A percentile compares a stretch with the other conserved stretches of the same genome.
These are phyloP conservation scores for Fusarium pseudocircinatum DNA, from an alignment of 2,329 filamentous ascomycete genomes.

Conservation along the genomic window DNA sequence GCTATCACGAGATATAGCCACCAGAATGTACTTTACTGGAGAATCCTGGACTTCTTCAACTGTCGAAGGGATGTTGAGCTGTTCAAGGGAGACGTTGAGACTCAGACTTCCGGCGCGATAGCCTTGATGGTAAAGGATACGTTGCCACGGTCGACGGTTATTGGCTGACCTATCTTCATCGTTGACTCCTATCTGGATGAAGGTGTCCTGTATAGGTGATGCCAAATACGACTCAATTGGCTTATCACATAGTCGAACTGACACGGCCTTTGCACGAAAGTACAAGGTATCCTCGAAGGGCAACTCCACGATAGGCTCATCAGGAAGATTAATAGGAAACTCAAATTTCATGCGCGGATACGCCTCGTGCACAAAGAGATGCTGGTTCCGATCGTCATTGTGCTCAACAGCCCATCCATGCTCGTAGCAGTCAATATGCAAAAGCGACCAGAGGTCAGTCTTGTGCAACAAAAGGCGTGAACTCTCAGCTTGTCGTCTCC, in stretches of 20 bases:
- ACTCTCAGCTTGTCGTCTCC: background rate
- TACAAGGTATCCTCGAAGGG: background rate
- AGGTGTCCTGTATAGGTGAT: background rate
- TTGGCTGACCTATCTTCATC: conserved; percentile 18
- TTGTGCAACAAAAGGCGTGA: background rate
- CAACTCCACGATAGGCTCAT: background rate
- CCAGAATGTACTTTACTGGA: background rate
- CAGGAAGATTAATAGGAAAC: conserved; percentile 9
- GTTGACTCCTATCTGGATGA: conserved; percentile 13
- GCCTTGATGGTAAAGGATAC: conserved; percentile 20
- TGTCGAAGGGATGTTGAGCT: background rate
- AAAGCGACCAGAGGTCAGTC: background rate
- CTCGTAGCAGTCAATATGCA: conserved; percentile 6
- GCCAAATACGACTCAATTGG: background rate
- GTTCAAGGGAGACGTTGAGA: background rate
- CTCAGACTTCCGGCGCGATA: conserved; percentile 5
- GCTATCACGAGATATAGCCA: conserved; percentile 12
- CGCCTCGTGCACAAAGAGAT: conserved; percentile 1
- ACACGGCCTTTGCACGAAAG: background rate
- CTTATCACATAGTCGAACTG: background rate
- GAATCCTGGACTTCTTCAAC: rapidly evolving
- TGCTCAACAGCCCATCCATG: conserved; percentile 3
- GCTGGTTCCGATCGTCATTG: background rate
- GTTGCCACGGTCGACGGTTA: conserved; percentile 4
- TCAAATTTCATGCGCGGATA: conserved; percentile 3